A percentile compares a stretch with the other conserved stretches of the same genome.
phyloP scores from a whole-genome alignment of 768 basidiomycete species.

The Suillus americanus region DNA sequence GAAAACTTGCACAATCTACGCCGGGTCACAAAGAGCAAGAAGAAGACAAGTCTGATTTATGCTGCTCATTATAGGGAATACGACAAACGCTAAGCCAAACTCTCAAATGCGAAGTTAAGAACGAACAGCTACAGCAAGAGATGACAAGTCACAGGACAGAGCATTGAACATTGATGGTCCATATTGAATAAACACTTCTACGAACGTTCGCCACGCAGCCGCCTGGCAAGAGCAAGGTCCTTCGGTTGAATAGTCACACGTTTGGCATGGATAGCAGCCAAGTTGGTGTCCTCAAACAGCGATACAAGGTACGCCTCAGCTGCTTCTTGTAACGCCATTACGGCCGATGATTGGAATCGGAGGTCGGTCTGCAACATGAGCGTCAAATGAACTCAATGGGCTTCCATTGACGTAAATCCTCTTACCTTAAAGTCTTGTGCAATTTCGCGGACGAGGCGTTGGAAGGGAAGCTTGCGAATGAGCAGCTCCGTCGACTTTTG shows the following conservation, averaged over 20 bases:
- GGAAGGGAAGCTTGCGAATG: conserved; percentile 88
- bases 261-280: conserved; percentile 82
- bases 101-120: not conserved
- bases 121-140: not conserved
- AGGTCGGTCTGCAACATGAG: conserved; percentile 56
- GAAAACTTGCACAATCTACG: not conserved
- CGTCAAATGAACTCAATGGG: not conserved
- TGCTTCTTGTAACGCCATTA: conserved; percentile 85
- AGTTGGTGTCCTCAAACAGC: conserved; percentile 79
- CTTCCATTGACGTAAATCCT: conserved; percentile 7
- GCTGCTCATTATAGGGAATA: not conserved
- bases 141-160: not conserved
- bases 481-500: conserved; percentile 87
- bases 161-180: not conserved
- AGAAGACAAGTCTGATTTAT: not conserved
- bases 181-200: conserved; percentile 30
- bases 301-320: conserved; percentile 81
- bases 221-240: conserved; percentile 74
- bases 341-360: conserved; percentile 88
- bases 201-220: conserved; percentile 76
- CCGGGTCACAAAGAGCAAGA: not conserved
- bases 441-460: conserved; percentile 86
- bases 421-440: conserved; percentile 87
- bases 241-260: conserved; percentile 80
- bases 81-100: not conserved